Conservation (phyloP, 2,329 filamentous ascomycete species). For the Gnomoniopsis sp. region DNA sequence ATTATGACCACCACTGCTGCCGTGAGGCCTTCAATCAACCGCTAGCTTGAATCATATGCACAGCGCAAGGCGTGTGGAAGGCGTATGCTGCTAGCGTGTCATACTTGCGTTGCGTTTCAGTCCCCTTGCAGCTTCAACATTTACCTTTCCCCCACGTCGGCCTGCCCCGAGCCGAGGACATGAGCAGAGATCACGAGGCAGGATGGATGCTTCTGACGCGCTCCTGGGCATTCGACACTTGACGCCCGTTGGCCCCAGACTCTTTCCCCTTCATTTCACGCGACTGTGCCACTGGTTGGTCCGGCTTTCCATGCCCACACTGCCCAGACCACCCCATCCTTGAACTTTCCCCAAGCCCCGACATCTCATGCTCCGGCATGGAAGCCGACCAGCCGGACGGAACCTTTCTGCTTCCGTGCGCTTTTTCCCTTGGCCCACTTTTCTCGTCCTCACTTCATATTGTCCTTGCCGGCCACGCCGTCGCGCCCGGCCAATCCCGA, state of each 20-base stretch:
- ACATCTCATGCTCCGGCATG: constrained; percentile 14
- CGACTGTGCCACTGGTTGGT: constrained; percentile 7
- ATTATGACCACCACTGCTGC: constrained; percentile 1
- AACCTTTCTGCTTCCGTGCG: constrained; percentile 12
- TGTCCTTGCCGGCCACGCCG: constrained; percentile 11
- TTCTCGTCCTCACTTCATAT: constrained; percentile 1
- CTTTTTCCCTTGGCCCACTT: constrained; percentile 17
- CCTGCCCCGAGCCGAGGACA: neutral
- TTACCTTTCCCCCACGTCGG: neutral
- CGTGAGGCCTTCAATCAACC: too few relatives aligned
- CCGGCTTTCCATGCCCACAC: constrained; percentile 5
- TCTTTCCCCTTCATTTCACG: constrained; percentile 13
- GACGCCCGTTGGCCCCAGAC: neutral
- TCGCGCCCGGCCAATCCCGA: neutral
- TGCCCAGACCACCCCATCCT: constrained; percentile 1
- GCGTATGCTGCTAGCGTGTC: neutral
- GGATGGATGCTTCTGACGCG: neutral
- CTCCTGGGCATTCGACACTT: neutral
- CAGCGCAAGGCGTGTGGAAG: neutral
- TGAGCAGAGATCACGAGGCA: neutral
- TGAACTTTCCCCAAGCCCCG: constrained; percentile 5
- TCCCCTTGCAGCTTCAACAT: neutral
- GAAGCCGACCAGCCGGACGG: constrained; percentile 3
- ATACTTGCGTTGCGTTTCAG: neutral
- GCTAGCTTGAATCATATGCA: too few relatives aligned